These are phyloP conservation scores for Suillus cothurnatus DNA, from an alignment of 768 basidiomycete genomes.

Conservation along the genomic window DNA sequence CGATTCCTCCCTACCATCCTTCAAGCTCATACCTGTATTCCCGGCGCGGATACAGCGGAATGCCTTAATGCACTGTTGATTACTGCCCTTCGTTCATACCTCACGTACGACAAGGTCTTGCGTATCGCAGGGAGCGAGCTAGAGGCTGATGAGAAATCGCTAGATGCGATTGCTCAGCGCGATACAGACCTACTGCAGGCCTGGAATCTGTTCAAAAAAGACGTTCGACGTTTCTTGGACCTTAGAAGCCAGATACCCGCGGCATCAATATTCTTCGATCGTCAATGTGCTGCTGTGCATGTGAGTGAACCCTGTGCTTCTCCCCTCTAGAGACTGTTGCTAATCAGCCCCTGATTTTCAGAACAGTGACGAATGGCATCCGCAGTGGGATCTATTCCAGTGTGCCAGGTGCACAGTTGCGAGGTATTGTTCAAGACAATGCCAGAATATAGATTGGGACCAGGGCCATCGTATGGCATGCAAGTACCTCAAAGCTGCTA, in stretches of 20 bases:
- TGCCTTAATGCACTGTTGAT: conserved; percentile 7
- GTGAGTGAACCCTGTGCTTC: neutral
- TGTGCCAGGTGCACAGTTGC: conserved; percentile 6
- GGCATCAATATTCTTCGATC: conserved; percentile 4
- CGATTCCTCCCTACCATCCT: conserved; percentile 4
- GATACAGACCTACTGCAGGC: neutral
- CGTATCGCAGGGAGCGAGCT: conserved; percentile 6
- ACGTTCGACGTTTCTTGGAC: neutral
- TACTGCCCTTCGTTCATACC: conserved; percentile 7
- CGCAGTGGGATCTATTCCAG: conserved; percentile 7
- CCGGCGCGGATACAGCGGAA: neutral
- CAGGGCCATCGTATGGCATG: conserved; percentile 1
- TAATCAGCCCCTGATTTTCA: neutral
- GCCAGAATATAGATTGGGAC: conserved; percentile 4
- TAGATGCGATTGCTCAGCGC: conserved; percentile 6
- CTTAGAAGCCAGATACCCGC: conserved; percentile 5
- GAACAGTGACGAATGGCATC: conserved; percentile 9
- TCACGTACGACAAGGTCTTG: conserved; percentile 6
- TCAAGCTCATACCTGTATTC: conserved; percentile 3
- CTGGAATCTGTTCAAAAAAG: conserved; percentile 1
- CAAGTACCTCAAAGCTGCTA: conserved; percentile 8
- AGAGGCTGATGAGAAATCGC: conserved; percentile 3
- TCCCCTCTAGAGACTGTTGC: neutral
- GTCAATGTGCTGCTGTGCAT: conserved; percentile 6
- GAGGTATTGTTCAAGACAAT: conserved; percentile 7